phyloP scores from a whole-genome alignment of 352 stramenopile genomes.

The Phytophthora hibernalis region DNA sequence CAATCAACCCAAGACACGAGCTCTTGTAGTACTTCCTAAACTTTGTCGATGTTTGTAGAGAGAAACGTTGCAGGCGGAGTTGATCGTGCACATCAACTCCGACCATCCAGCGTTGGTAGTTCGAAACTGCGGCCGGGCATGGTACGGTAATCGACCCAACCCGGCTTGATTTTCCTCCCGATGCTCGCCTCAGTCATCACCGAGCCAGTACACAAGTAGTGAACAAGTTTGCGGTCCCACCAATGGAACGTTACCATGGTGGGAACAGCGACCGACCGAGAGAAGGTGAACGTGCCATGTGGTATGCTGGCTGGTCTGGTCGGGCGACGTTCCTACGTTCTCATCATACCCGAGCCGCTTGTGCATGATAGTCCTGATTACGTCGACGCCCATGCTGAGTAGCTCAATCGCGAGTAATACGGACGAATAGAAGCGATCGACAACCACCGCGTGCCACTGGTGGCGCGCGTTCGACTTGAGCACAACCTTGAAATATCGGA shows the following conservation, averaged over 20 bases:
- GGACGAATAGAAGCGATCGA: slow-evolving; percentile 38
- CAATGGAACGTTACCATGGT: neutral
- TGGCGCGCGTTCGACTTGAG: neutral
- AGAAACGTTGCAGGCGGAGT: neutral
- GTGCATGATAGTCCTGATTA: slow-evolving; percentile 31
- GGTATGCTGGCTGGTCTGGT: slow-evolving; percentile 5
- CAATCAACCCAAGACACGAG: neutral
- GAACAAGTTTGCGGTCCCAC: neutral
- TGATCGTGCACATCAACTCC: neutral
- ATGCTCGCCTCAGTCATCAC: neutral
- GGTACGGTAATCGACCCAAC: neutral
- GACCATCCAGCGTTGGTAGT: neutral
- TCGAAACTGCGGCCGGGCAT: neutral
- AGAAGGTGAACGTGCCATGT: neutral
- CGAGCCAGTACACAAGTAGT: neutral
- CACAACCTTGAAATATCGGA: slow-evolving; percentile 20
- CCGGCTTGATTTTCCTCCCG: neutral
- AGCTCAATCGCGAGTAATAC: slow-evolving; percentile 30
- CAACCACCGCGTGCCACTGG: slow-evolving; percentile 12
- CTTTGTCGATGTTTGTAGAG: neutral
- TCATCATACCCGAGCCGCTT: slow-evolving; percentile 18
- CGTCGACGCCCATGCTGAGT: slow-evolving; percentile 35
- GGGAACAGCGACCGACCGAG: neutral
- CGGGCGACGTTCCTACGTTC: slow-evolving; percentile 19
- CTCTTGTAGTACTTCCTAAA: neutral